Percentiles rank a stretch among this genome's conserved stretches.
These are phyloP conservation scores for Osmanthus fragrans DNA, from an alignment of 257 asterid genomes.

Conservation along the genomic window DNA sequence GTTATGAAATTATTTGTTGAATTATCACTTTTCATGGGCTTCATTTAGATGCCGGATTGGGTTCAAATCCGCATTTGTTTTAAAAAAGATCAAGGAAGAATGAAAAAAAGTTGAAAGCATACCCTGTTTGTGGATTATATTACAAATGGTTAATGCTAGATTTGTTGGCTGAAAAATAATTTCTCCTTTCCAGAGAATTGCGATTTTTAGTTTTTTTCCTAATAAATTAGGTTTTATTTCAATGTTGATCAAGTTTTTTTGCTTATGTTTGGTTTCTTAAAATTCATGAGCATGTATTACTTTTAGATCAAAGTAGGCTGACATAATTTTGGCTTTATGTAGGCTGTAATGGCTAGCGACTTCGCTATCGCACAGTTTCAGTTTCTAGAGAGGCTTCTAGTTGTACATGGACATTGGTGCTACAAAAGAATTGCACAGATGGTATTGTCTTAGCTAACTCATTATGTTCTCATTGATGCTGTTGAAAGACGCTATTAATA, in stretches of 20 bases:
- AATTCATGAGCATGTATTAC: constrained; percentile 8
- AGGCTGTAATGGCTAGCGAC: constrained; percentile 99
- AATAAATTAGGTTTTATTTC: neutral
- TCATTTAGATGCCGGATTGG: neutral
- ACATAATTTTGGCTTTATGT: constrained; percentile 44
- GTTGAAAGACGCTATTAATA: neutral
- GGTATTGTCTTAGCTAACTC: constrained; percentile 46
- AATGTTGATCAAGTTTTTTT: neutral
- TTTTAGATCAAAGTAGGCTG: constrained; percentile 30
- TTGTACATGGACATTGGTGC: constrained; percentile 99
- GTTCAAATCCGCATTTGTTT: neutral
- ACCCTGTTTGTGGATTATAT: neutral
- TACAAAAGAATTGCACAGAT: constrained; percentile 98
- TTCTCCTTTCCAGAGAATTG: neutral
- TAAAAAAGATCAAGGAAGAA: neutral
- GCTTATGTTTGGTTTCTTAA: neutral
- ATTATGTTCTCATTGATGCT: constrained; percentile 13
- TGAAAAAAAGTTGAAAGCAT: neutral
- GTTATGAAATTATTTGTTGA: neutral
- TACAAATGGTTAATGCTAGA: neutral
- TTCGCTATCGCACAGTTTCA: constrained; percentile 97
- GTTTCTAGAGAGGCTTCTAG: constrained; percentile 94
- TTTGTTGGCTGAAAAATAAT: neutral
- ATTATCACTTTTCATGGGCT: neutral
- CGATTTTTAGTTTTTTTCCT: neutral